A percentile compares a stretch with the other conserved stretches of the same genome.
These are phyloP conservation scores for Apiosordaria backusii DNA, from an alignment of 495 filamentous ascomycete genomes.

Conservation along the genomic window DNA sequence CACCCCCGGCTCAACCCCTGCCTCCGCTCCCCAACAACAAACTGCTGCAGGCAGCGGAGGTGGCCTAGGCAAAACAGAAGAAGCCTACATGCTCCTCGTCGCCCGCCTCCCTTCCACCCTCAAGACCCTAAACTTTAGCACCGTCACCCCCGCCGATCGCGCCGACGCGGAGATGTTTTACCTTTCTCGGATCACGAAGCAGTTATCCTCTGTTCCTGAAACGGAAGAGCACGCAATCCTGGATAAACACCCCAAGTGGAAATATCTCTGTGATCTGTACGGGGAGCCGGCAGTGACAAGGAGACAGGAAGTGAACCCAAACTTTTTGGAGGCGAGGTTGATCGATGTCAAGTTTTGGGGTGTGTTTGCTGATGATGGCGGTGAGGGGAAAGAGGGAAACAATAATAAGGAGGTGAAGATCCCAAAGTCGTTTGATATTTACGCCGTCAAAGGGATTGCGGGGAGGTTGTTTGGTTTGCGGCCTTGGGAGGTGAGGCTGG, in stretches of 20 bases:
- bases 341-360: constrained; percentile 59
- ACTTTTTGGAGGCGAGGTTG: constrained; percentile 70
- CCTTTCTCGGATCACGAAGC: constrained; percentile 71
- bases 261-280: constrained; percentile 67
- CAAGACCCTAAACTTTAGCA: constrained; percentile 71
- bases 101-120: constrained; percentile 69
- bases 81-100: constrained; percentile 81
- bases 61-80: constrained; percentile 39
- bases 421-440: constrained; percentile 74
- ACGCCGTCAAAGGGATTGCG: constrained; percentile 72
- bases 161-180: constrained; percentile 91
- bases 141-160: constrained; percentile 67
- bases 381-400: constrained; percentile 4
- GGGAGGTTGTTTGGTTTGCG: constrained; percentile 63
- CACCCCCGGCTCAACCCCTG: background rate
- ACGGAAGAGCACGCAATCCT: constrained; percentile 52
- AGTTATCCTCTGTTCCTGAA: constrained; percentile 59
- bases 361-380: constrained; percentile 20
- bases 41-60: constrained; percentile 18
- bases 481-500: constrained; percentile 60
- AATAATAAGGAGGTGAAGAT: constrained; percentile 49
- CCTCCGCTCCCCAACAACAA: constrained; percentile 28
- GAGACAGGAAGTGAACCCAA: constrained; percentile 52
- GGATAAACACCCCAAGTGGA: constrained; percentile 63
- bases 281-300: constrained; percentile 60